Evolutionary conservation across 371 early-diverging fungal genomes (phyloP).

Genomic region (Entomophthora muscae): DNA sequence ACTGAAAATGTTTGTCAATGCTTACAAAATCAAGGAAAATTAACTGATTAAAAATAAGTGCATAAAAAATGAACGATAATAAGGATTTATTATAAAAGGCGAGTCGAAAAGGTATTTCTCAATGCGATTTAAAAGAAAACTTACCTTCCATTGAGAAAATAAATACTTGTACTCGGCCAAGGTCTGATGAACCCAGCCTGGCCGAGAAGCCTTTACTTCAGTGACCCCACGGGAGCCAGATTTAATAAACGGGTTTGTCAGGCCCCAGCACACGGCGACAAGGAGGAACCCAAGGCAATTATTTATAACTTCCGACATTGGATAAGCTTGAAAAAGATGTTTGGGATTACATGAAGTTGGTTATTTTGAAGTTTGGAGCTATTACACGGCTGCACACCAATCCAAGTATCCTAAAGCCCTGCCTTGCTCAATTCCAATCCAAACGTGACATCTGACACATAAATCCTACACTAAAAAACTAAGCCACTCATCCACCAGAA

Average conservation of each 20-base stretch:
- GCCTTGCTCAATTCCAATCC: too few relatives aligned
- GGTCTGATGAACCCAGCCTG: slow-evolving; percentile 31
- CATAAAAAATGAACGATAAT: not conserved
- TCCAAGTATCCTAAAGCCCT: too few relatives aligned
- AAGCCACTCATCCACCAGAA: too few relatives aligned
- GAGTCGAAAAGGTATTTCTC: slow-evolving; percentile 45
- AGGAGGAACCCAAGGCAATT: slow-evolving; percentile 11
- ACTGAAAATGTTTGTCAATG: slow-evolving; percentile 23
- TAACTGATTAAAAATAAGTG: not conserved
- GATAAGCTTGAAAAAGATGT: too few relatives aligned
- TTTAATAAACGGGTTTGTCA: slow-evolving; percentile 89
- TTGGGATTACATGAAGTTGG: too few relatives aligned
- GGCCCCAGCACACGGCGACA: slow-evolving; percentile 87
- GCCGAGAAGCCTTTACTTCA: slow-evolving; percentile 26
- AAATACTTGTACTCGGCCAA: slow-evolving; percentile 54
- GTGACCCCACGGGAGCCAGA: slow-evolving; percentile 66
- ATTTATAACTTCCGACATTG: not conserved
- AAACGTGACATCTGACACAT: too few relatives aligned
- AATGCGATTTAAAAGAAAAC: slow-evolving; percentile 25
- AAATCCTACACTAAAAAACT: too few relatives aligned
- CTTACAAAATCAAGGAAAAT: not conserved
- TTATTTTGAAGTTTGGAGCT: too few relatives aligned
- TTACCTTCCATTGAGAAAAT: slow-evolving; percentile 72
- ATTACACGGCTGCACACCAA: too few relatives aligned
- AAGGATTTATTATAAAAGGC: not conserved